Conservation (phyloP, 1,284 basidiomycete species). For the Microbotryum silenes-acaulis region DNA sequence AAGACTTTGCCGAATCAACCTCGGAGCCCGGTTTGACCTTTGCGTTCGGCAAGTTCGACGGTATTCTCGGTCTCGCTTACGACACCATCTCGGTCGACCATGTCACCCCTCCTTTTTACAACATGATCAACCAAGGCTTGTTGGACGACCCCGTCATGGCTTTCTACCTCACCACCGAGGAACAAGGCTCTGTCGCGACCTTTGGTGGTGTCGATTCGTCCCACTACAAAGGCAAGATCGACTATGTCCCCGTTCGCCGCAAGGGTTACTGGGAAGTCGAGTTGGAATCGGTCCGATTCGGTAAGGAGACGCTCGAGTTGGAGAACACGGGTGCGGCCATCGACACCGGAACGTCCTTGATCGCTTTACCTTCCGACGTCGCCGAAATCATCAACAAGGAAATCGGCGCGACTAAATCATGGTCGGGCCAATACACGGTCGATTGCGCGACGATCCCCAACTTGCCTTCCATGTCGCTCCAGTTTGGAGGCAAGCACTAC, state of each 20-base stretch:
- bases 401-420: constrained; percentile 69
- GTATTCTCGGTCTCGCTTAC: constrained; percentile 90
- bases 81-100: constrained; percentile 94
- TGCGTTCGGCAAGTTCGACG: constrained; percentile 92
- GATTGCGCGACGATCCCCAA: constrained; percentile 75
- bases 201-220: constrained; percentile 83
- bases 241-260: constrained; percentile 84
- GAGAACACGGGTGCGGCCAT: constrained; percentile 85
- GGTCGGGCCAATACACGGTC: constrained; percentile 90
- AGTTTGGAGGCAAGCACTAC: constrained; percentile 60
- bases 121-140: constrained; percentile 76
- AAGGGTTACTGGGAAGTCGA: constrained; percentile 84
- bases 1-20: constrained; percentile 93
- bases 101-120: constrained; percentile 91
- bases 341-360: constrained; percentile 88
- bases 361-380: constrained; percentile 84
- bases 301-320: constrained; percentile 70
- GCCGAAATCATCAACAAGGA: constrained; percentile 97
- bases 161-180: constrained; percentile 84
- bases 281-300: constrained; percentile 43
- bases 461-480: constrained; percentile 82
- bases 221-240: constrained; percentile 74
- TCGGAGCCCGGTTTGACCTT: constrained; percentile 97
- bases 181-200: constrained; percentile 79
- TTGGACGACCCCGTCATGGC: constrained; percentile 84